Evolutionary conservation across 2,329 filamentous ascomycete genomes (phyloP), one percentile per base, ranked within the genome.

Genomic region (Aaosphaeria arxii): DNA sequence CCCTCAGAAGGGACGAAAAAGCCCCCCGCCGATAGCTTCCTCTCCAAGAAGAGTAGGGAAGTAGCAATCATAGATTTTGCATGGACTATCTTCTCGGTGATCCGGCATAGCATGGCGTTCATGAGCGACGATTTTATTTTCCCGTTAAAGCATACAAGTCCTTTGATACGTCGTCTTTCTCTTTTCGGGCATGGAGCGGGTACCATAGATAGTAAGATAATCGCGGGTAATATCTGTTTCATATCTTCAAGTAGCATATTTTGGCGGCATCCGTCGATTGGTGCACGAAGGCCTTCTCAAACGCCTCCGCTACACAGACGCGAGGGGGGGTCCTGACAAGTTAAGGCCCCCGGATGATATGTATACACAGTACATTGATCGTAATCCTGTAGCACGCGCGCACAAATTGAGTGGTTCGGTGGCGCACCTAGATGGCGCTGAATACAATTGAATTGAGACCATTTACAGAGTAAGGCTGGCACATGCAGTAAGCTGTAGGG

Each of bases 1-100:
- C 32, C 51, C 55, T 30, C 46, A 50, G 48, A 42, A 44, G 33
- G 39, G 33, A 24, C 38, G 30, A n/a, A 31, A 30, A 33, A 40
- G 30, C 39, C 44, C 49, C 33, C 48, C 45, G 48, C 38, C 44
- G 5, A 24, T 31, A 11, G 29, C 7, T 7, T 42, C 39, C 11
- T 32, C 43, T 5, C 7, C 30, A 29, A 33, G 40, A 7, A 45
- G 38, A 11, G 29, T 31, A 3, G 36, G 42, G 40, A 47, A 45
- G 17, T 24, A 24, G 17, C 17, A 24, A 24, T 24, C 17, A 24
- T 24, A 24, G 17, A 24, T 24, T 24, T 24, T 3, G 17, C 17
- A 24, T 24, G 17, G 17, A 24, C 17, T 24, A 24, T 24, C 17
- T 24, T 24, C 17, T 24, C 17, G 17, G 17, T 24, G 17, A 24